A percentile compares a stretch with the other conserved stretches of the same genome.
phyloP scores from a whole-genome alignment of 192 early-diverging fungal genomes.

The Thamnidium elegans region DNA sequence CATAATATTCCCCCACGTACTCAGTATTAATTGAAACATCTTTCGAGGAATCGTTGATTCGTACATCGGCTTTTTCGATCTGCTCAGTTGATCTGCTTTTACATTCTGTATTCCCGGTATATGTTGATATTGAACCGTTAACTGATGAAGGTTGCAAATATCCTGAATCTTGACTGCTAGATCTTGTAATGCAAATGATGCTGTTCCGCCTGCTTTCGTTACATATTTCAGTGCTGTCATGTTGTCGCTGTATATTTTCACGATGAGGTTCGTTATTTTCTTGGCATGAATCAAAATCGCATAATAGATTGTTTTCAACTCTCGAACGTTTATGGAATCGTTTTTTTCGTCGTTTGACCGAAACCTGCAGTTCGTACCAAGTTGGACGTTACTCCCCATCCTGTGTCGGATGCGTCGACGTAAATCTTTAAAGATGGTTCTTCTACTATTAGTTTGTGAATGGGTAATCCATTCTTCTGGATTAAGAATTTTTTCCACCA shows the following conservation, averaged over 20 bases:
- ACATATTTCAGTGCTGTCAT: conserved; percentile 7
- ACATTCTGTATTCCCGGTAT: neutral
- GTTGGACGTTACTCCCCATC: neutral
- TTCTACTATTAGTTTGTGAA: neutral
- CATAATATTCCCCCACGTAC: neutral
- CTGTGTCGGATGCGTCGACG: conserved; percentile 9
- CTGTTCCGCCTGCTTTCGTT: conserved; percentile 14
- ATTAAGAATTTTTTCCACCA: conserved; percentile 8
- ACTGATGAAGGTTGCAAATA: neutral
- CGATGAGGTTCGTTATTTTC: too few species aligned
- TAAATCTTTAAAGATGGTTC: neutral
- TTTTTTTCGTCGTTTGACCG: neutral
- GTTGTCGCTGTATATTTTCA: conserved; percentile 8
- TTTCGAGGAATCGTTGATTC: neutral
- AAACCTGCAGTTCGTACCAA: neutral
- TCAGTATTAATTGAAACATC: neutral
- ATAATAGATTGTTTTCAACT: neutral
- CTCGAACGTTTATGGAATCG: conserved; percentile 1
- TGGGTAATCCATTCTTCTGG: conserved; percentile 8
- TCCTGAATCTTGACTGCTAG: conserved; percentile 12
- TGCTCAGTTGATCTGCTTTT: conserved; percentile 4
- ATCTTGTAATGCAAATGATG: neutral
- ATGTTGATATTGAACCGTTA: neutral
- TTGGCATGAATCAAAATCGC: too few species aligned
- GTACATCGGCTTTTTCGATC: neutral